Evolutionary conservation across 2,329 filamentous ascomycete species (phyloP), one percentile per base, ranked within the genome.

Genomic region (Cordyceps cicadae): DNA sequence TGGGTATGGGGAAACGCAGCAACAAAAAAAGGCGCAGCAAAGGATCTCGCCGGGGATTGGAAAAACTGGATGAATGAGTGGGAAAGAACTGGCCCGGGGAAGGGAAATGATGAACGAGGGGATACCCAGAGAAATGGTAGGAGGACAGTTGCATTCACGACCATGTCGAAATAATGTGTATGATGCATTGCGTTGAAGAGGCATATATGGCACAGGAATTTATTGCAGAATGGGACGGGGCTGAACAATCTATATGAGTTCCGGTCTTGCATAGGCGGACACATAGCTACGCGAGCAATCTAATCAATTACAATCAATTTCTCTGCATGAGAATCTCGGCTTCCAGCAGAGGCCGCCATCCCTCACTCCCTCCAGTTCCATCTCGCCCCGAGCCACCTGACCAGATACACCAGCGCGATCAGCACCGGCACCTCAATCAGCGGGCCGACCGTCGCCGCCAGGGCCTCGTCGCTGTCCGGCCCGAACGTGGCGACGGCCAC

Each of bases 381-480:
- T 26, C 61, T 21, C 3, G 34, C 26, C 17, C 55, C 55, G 8
- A 62, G 43, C 50, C 51, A 59, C 34, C 24, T 43, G 21, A 59
- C 24, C 5, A 63, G 48, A 51, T 91, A 90, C 5, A 92, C 89
- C 66, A 92, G 71, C 0, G 76, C 83, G 17, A 93, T 69, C 62
- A 92, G 69, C 2, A 92, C 87, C 0, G 88, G 89, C 5, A 92
- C 89, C 69, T 93, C 89, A 62, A 93, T 87, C 64, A 92, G 71
- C 2, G 89, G 89, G 0, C 89, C 88, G 0, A 92, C 88, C 0
- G 89, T 92, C 11, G 86, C 79, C 3, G 89, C 88, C 45, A 92
- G 74, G 0, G 89, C 89, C 72, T 92, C 85, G 58, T 89, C 83
- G 68, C 87, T 90, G 52, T 86, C 75, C 0, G 85, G 79, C 0